Conservation (phyloP, 1,139 yeast genomes). For the Candida mesenterica region DNA sequence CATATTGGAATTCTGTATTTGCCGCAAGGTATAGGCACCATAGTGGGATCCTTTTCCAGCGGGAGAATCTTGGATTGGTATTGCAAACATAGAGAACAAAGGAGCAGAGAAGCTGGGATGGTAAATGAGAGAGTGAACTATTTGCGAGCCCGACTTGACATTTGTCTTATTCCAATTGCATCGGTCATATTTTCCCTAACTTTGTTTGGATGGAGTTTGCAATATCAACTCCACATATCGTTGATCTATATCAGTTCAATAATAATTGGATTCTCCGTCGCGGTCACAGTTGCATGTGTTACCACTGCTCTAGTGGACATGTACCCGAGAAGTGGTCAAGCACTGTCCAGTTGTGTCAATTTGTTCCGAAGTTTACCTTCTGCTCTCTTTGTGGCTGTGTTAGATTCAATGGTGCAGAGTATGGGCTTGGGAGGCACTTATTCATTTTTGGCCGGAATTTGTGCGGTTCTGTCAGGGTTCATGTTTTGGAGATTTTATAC, state of each 20-base stretch:
- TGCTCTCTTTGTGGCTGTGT: slow-evolving; percentile 33
- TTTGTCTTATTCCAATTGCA: slow-evolving; percentile 31
- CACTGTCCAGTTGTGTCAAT: slow-evolving; percentile 39
- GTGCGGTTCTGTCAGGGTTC: slow-evolving; percentile 11
- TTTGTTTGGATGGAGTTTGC: slow-evolving; percentile 43
- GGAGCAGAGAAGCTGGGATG: slow-evolving; percentile 13
- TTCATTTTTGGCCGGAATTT: slow-evolving; percentile 33
- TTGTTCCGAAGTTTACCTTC: slow-evolving; percentile 37
- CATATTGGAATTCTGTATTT: slow-evolving; percentile 39
- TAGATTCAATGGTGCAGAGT: slow-evolving; percentile 28
- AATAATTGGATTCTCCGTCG: slow-evolving; percentile 28
- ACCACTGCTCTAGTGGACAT: slow-evolving; percentile 40
- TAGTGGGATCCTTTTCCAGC: slow-evolving; percentile 28
- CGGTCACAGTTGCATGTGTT: slow-evolving; percentile 27
- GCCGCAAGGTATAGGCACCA: slow-evolving; percentile 38
- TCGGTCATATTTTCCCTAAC: slow-evolving; percentile 28
- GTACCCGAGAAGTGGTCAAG: slow-evolving; percentile 32
- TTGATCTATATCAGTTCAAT: slow-evolving; percentile 33
- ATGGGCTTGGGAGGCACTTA: slow-evolving; percentile 39
- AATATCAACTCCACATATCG: slow-evolving; percentile 23
- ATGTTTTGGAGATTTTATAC: slow-evolving; percentile 9
- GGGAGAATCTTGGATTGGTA: slow-evolving; percentile 32
- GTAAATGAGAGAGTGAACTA: slow-evolving; percentile 24
- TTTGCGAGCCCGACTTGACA: no score
- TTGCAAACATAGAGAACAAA: slow-evolving; percentile 18